Evolutionary conservation across 2,329 filamentous ascomycete genomes (phyloP).

Genomic region (Volutella citrinella): DNA sequence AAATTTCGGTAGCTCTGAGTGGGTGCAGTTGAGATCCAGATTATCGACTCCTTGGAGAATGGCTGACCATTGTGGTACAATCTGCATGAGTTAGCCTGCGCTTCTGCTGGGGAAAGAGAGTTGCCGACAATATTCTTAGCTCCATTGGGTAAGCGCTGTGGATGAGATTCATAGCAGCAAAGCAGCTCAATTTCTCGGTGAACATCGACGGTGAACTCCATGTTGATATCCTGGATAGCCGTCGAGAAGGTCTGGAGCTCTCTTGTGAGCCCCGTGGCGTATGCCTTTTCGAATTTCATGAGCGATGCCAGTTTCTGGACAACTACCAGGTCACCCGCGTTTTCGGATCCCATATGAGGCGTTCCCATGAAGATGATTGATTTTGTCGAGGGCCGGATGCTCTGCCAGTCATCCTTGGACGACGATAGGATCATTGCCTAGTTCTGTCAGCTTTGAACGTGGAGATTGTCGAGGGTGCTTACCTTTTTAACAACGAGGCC

Average conservation of each 20-base stretch:
- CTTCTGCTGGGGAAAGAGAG: background rate
- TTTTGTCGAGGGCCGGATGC: constrained; percentile 16
- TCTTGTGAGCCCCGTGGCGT: constrained; percentile 18
- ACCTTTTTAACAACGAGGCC: constrained; percentile 18
- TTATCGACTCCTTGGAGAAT: constrained; percentile 19
- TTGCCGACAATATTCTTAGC: constrained; percentile 15
- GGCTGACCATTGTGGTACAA: constrained; percentile 19
- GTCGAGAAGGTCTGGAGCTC: constrained; percentile 17
- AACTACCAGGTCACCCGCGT: constrained; percentile 16
- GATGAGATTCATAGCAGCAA: constrained; percentile 19
- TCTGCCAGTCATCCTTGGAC: constrained; percentile 17
- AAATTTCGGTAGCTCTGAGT: constrained; percentile 17
- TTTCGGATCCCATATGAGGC: constrained; percentile 20
- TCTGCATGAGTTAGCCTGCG: constrained; percentile 8
- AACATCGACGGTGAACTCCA: constrained; percentile 20
- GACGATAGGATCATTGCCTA: constrained; percentile 17
- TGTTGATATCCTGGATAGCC: constrained; percentile 19
- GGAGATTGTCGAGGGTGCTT: constrained; percentile 17
- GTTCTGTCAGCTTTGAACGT: background rate
- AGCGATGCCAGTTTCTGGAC: constrained; percentile 17
- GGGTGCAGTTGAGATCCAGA: constrained; percentile 18
- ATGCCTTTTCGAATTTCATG: constrained; percentile 11
- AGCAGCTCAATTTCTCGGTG: constrained; percentile 18
- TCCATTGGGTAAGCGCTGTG: constrained; percentile 14
- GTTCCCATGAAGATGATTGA: constrained; percentile 20